Conservation (phyloP, 352 stramenopile genomes). For the Pythium oligandrum region DNA sequence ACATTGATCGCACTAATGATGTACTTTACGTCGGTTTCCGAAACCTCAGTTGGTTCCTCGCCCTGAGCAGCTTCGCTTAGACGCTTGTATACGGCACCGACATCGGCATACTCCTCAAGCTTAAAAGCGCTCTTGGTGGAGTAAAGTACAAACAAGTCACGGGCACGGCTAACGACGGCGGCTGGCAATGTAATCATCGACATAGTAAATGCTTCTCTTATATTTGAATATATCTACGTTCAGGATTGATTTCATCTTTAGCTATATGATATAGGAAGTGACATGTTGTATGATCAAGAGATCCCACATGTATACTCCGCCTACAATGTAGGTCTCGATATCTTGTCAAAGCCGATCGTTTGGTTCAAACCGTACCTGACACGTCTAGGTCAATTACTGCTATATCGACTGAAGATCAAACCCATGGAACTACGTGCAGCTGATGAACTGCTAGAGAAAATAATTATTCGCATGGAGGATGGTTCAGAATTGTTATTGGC, state of each 20-base stretch:
- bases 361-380: constrained; percentile 1
- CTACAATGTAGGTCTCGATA: background rate
- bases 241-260: too few relatives aligned
- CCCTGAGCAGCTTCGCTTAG: background rate
- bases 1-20: background rate
- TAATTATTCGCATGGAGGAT: too few relatives aligned
- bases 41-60: background rate
- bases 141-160: too few relatives aligned
- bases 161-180: too few relatives aligned
- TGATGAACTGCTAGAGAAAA: too few relatives aligned
- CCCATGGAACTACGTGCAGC: background rate
- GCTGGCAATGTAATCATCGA: too few relatives aligned
- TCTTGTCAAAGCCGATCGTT: constrained; percentile 1
- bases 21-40: background rate
- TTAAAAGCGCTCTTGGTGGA: background rate
- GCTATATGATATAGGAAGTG: too few relatives aligned
- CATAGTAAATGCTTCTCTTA: too few relatives aligned
- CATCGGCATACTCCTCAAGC: background rate
- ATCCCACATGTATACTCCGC: too few relatives aligned
- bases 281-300: too few relatives aligned
- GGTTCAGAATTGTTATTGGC: too few relatives aligned
- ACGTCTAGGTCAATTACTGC: background rate
- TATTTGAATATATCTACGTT: too few relatives aligned
- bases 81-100: background rate
- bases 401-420: constrained; percentile 1